These are phyloP conservation scores for Sarcomyxa edulis DNA, from an alignment of 768 basidiomycete genomes.

Conservation along the genomic window DNA sequence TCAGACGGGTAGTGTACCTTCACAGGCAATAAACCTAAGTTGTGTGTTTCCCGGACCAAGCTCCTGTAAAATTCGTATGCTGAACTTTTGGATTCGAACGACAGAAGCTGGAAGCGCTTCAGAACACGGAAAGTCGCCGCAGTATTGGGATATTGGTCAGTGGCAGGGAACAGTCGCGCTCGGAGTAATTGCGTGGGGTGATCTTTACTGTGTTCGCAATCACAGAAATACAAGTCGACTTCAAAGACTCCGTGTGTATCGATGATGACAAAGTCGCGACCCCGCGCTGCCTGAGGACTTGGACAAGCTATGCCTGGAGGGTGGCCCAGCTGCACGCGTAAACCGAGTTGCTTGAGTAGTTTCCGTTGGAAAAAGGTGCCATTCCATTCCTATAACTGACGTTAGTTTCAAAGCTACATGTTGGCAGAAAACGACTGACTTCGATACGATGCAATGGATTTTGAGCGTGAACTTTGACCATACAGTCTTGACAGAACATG, in stretches of 20 bases:
- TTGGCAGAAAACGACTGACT: not conserved
- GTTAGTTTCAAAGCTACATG: not conserved
- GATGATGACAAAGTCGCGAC: constrained; percentile 1
- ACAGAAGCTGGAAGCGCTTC: constrained; percentile 23
- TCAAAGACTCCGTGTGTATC: not conserved
- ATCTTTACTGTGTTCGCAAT: not conserved
- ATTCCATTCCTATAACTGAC: not conserved
- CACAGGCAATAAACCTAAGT: constrained; percentile 14
- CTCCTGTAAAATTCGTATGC: constrained; percentile 24
- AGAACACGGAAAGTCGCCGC: constrained; percentile 24
- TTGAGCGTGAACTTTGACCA: not conserved
- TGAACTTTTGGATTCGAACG: constrained; percentile 24
- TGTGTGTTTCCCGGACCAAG: constrained; percentile 19
- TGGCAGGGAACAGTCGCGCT: constrained; percentile 22
- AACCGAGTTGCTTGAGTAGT: not conserved
- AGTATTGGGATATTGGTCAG: constrained; percentile 18
- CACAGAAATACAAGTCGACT: not conserved
- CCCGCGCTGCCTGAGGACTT: not conserved
- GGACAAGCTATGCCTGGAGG: not conserved
- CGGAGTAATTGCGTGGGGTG: constrained; percentile 23
- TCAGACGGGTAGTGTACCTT: not conserved
- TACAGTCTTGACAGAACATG: constrained; percentile 1
- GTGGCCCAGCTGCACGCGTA: not conserved
- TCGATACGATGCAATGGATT: not conserved
- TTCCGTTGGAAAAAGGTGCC: not conserved